Conservation (phyloP, 1,284 basidiomycete genomes). For the Rhodotorula glutinis region DNA sequence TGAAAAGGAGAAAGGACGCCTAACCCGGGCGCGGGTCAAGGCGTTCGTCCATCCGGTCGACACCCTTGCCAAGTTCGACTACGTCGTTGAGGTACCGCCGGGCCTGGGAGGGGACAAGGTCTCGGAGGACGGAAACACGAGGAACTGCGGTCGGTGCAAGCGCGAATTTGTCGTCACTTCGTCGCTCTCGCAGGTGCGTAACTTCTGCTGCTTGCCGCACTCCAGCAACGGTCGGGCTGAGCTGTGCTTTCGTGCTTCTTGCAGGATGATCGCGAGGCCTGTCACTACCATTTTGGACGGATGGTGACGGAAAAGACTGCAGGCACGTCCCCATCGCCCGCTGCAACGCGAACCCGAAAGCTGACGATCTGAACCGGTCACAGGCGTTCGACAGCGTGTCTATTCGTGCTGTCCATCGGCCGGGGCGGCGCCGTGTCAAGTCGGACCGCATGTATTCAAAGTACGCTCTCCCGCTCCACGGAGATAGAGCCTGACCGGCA, state of each 20-base stretch:
- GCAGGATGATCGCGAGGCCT: constrained; percentile 62
- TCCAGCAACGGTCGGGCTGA: neutral
- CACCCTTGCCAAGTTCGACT: constrained; percentile 65
- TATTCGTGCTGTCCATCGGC: constrained; percentile 43
- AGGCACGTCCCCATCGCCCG: constrained; percentile 52
- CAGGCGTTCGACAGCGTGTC: constrained; percentile 51
- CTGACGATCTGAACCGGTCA: constrained; percentile 25
- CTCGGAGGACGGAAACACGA: constrained; percentile 61
- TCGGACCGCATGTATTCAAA: constrained; percentile 43
- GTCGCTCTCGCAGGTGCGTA: constrained; percentile 50
- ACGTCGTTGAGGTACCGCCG: constrained; percentile 64
- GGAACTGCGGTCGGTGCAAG: constrained; percentile 73
- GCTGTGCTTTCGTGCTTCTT: neutral
- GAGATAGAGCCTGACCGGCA: too few species aligned
- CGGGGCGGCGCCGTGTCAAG: constrained; percentile 43
- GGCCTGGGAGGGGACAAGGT: constrained; percentile 62
- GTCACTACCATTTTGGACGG: constrained; percentile 78
- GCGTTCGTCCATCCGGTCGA: constrained; percentile 54
- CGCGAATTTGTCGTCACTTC: constrained; percentile 61
- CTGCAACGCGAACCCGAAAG: neutral
- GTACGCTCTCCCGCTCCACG: neutral
- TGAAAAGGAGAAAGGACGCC: constrained; percentile 23
- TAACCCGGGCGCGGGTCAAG: constrained; percentile 44
- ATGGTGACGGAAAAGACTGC: constrained; percentile 58
- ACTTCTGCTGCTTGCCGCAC: neutral